phyloP scores from a whole-genome alignment of 176 grass and related monocot genomes.

The Poa annua region DNA sequence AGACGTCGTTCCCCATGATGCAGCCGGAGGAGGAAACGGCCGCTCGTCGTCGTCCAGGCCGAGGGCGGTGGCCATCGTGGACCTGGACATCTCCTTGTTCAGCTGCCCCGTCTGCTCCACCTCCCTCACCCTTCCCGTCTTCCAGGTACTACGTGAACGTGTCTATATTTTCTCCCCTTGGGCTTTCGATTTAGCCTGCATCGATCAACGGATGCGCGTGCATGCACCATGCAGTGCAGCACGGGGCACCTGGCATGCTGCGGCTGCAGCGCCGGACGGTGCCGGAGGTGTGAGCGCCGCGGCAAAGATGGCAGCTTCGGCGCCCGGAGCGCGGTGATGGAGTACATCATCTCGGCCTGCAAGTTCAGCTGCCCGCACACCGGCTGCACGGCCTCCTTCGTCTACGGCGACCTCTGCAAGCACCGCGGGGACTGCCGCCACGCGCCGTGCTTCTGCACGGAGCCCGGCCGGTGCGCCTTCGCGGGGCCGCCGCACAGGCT shows the following conservation, averaged over 20 bases:
- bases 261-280: not conserved
- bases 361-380: not conserved
- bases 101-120: not conserved
- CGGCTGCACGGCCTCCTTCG: not conserved
- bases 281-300: not conserved
- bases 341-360: not conserved
- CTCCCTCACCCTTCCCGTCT: not conserved
- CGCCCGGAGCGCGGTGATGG: not conserved
- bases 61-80: not conserved
- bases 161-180: not conserved
- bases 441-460: not conserved
- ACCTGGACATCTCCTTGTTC: not conserved
- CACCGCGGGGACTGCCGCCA: not conserved
- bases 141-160: not conserved
- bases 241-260: not conserved
- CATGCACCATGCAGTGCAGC: not conserved
- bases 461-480: not conserved
- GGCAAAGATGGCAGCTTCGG: not conserved
- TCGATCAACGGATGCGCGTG: not conserved
- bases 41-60: not conserved
- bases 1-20: not conserved
- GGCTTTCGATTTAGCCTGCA: not conserved
- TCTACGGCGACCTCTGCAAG: not conserved
- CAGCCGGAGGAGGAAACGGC: not conserved
- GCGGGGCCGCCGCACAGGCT: not conserved